These are phyloP conservation scores for Mortierella sp. DNA, from an alignment of 371 early-diverging fungal genomes.

Conservation along the genomic window DNA sequence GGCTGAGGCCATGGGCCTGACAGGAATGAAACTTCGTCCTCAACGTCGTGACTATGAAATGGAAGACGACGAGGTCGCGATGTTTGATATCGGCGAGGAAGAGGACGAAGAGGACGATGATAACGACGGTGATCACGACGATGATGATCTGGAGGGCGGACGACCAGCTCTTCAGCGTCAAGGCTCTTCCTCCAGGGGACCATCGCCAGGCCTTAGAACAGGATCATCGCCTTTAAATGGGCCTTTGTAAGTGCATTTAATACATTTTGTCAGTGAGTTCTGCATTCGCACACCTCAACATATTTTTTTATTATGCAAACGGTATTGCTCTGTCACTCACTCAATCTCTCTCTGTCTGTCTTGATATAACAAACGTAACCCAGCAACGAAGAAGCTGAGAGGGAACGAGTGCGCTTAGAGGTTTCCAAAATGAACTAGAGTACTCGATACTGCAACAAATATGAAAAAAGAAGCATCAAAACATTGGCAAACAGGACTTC, in stretches of 20 bases:
- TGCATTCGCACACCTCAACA: no score
- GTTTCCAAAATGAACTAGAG: constrained; percentile 52
- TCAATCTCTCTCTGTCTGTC: no score
- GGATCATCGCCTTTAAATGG: constrained; percentile 2
- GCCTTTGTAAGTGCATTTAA: constrained; percentile 15
- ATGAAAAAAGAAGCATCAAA: no score
- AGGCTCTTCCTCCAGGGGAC: constrained; percentile 24
- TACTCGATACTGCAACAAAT: background rate
- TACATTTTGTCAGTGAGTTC: no score
- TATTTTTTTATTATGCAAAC: no score
- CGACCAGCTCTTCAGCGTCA: constrained; percentile 6
- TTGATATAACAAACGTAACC: no score
- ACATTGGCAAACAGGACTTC: no score
- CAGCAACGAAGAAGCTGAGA: constrained; percentile 37
- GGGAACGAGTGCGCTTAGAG: constrained; percentile 41
- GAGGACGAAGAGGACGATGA: constrained; percentile 63
- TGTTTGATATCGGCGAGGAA: constrained; percentile 75
- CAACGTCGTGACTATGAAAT: constrained; percentile 43
- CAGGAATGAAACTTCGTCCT: constrained; percentile 58
- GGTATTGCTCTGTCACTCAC: no score
- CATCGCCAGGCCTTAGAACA: constrained; percentile 17
- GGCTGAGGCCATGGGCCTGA: constrained; percentile 61
- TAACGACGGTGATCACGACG: constrained; percentile 41
- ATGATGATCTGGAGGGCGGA: constrained; percentile 29
- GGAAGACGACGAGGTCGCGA: constrained; percentile 64